Base-by-base conservation (phyloP, 257 asterid species). In the Gentiana macrophylla region DNA sequence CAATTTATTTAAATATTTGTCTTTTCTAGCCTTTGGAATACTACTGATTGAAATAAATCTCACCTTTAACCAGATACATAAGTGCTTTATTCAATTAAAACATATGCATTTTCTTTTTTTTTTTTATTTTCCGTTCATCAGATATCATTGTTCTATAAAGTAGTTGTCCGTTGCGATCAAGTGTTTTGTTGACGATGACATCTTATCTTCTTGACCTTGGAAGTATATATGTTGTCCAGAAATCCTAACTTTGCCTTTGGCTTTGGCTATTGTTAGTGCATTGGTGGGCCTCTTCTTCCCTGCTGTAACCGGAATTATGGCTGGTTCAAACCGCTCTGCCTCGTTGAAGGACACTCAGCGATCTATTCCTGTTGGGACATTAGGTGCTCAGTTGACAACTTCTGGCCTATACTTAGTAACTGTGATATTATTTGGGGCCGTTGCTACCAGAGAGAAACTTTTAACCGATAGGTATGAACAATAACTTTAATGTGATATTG, bases 221-320 rank as follows among this genome's bases (percentile, higher is more conserved):
- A 49, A 38, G 35, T 24, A 49, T 32, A 63, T 37, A n/a, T 33
- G 13, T 53, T 54, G 12, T 10, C 36, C 70, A 11, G 61, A 45
- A 71, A 24, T 73, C 67, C 89, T 78, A 69, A 84, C 75, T 65
- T 38, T 53, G 12, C 50, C 52, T 60, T 62, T 69, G 60, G 55
- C 24, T 24, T 24, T 24, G 24, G 24, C 24, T 70, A 56, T 77
- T 79, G 58, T 67, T 92, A 91, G 97, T 79, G 98, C 97, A 68
- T 73, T 91, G 89, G 95, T 91, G 52, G 98, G 98, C 60, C 96
- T 91, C 58, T 91, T 91, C 77, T 91, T 91, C 84, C 98, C 98
- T 65, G 98, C 98, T 75, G 98, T 91, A 51, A 91, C 98, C 7
- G 98, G 98, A 76, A 91, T 91, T 67, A 91, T 91, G 98, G 98